Conservation (phyloP, 352 stramenopile species). For the Phytopythium delawarense region DNA sequence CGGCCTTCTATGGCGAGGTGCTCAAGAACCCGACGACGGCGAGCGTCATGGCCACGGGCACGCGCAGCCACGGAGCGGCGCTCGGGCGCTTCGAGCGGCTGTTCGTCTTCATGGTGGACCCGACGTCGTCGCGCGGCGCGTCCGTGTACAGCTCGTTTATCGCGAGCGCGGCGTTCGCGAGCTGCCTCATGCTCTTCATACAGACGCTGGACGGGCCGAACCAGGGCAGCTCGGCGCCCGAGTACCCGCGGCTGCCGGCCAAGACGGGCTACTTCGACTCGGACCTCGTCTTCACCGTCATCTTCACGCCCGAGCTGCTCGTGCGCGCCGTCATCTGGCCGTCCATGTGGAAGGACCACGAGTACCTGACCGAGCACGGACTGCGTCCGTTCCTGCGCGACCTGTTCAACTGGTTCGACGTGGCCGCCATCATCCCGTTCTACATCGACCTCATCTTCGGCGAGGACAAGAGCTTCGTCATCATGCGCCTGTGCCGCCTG, state of each 20-base stretch:
- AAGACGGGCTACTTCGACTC: conserved; percentile 51
- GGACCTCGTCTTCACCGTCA: conserved; percentile 64
- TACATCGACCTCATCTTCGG: conserved; percentile 73
- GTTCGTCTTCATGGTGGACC: conserved; percentile 74
- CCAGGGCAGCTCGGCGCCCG: conserved; percentile 50
- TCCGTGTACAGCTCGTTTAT: conserved; percentile 77
- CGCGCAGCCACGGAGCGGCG: conserved; percentile 8
- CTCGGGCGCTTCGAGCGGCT: conserved; percentile 55
- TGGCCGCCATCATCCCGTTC: conserved; percentile 65
- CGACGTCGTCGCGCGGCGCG: conserved; percentile 53
- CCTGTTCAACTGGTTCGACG: conserved; percentile 83
- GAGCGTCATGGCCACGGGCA: conserved; percentile 12
- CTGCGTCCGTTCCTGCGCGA: conserved; percentile 66
- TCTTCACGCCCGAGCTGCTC: conserved; percentile 70
- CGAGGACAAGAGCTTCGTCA: conserved; percentile 69
- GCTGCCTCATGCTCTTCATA: conserved; percentile 71
- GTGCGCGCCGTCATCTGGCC: conserved; percentile 70
- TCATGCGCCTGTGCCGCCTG: conserved; percentile 61
- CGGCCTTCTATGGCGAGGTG: conserved; percentile 46
- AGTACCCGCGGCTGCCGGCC: conserved; percentile 55
- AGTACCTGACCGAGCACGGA: conserved; percentile 60
- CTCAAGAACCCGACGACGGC: conserved; percentile 28
- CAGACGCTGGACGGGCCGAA: conserved; percentile 76
- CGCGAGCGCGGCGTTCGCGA: conserved; percentile 53
- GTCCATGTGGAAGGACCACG: conserved; percentile 64